Evolutionary conservation across 176 grass and related monocot species (phyloP), one percentile per base, ranked within the genome.

Genomic region (Oryza rufipogon): DNA sequence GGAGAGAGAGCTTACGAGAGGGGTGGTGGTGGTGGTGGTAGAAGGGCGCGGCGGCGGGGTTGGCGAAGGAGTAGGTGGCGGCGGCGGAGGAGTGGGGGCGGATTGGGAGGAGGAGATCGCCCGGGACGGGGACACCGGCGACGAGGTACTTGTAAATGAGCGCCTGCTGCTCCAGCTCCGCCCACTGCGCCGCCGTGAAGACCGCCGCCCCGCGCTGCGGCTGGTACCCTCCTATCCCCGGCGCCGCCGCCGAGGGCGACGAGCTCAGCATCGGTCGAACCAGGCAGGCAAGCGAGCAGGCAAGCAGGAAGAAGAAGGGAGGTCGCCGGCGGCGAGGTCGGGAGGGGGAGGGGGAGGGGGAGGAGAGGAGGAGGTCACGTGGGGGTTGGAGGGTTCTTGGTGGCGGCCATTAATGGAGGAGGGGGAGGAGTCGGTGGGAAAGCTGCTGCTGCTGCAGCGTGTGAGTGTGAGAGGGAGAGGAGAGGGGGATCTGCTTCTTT

Each of bases 81-180:
- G 75, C 22, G 83, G 86, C 78, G 82, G 87, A 77, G 80, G 89
- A 85, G 89, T 87, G 73, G 70, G 83, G 88, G 42, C 93, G 91
- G 77, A 94, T 86, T 65, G 93, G 93, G 77, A 94, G 78, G 78
- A 99, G 91, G 77, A 99, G 96, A 91, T 99, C 96, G 38, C 89
- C 88, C 17, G 96, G 96, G 80, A 99, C 93, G 25, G 96, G 96
- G 9, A 94, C 91, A 58, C 96, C 93, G 8, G 96, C 93, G 86
- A 96, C 96, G 72, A 99, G 80, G 51, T 99, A 99, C 93, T 99
- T 99, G 81, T 86, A 91, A 14, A 99, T 96, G 64, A 99, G 93
- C 64, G 96, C 96, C 80, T 99, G 96, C 75, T 99, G 96, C 91
- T 99, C 96, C 44, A 99, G 96, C 80, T 99, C 96, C 20, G 89